Evolutionary conservation across 2,329 filamentous ascomycete genomes (phyloP), one percentile per base, ranked within the genome.

Genomic region (Tolypocladium ovalisporum): DNA sequence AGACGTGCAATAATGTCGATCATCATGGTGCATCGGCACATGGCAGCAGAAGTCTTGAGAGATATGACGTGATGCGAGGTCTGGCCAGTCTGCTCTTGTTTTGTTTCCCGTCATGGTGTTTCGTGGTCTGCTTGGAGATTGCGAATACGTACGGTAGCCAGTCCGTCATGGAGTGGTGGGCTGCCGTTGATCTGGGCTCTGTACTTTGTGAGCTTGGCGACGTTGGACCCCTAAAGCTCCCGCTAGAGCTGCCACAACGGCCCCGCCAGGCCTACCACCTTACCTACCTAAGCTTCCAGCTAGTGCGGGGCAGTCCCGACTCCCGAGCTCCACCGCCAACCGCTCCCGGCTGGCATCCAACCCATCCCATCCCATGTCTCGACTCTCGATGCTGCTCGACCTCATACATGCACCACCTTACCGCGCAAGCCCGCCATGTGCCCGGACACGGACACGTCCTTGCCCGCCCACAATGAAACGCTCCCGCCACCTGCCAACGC

Each of bases 391-490:
- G 37, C 19, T 7, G 17, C 40, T 24, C 12, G 40, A 42, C 40
- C 22, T 47, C 13, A 29, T 22, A 22, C 42, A 7, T 13, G 22
- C 42, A 29, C 42, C 40, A 4, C 12, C 7, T 13, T 24, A 17
- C 29, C 42, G 42, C n/a, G 42, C 10, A 47, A 57, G 52, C 39
- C 32, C 51, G 49, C 35, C 22, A 61, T 62, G 60, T 58, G 58
- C 40, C 51, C 49, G 39, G 39, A 24, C 52, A 57, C 49, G 39
- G 39, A 24, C 52, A 57, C 52, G 27, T 4, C 27, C 52, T 19
- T 9, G 34, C 35, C 52, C 35, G 29, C 22, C 27, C 22, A 29
- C 35, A 17, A 42, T 54, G 52, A 29, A 7, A 24, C 40, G 34
- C 40, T 29, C 17, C 27, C 53, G 42, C 54, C 54, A n/a, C 34